Conservation (phyloP, 495 filamentous ascomycete genomes). For the Stereocaulon alpinum region DNA sequence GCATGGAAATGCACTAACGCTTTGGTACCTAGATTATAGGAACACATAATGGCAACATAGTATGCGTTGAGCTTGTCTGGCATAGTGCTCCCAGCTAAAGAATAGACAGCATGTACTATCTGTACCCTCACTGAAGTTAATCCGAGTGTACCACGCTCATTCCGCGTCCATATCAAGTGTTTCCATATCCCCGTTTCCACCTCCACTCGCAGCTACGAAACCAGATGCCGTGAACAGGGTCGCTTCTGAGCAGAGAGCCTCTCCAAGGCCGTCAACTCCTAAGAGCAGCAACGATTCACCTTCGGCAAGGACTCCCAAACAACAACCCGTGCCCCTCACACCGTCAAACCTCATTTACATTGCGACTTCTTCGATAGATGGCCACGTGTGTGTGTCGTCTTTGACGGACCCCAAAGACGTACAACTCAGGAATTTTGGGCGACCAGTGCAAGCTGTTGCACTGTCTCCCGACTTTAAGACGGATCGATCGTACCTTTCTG, state of each 20-base stretch:
- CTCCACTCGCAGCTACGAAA: slow-evolving; percentile 52
- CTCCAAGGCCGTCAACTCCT: slow-evolving; percentile 34
- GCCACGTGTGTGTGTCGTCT: slow-evolving; percentile 82
- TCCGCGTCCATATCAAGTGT: slow-evolving; percentile 80
- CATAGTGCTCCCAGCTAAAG: neutral
- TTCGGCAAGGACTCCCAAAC: slow-evolving; percentile 35
- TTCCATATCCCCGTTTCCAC: slow-evolving; percentile 84
- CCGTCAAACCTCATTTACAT: slow-evolving; percentile 85
- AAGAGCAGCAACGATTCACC: slow-evolving; percentile 41
- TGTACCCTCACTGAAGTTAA: slow-evolving; percentile 62
- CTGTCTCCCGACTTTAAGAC: slow-evolving; percentile 86
- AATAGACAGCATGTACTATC: slow-evolving; percentile 66
- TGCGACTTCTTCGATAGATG: slow-evolving; percentile 88
- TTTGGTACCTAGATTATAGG: slow-evolving; percentile 65
- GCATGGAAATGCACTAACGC: slow-evolving; percentile 12
- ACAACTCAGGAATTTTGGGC: slow-evolving; percentile 79
- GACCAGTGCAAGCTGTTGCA: slow-evolving; percentile 81
- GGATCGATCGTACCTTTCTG: slow-evolving; percentile 79
- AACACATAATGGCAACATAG: slow-evolving; percentile 94
- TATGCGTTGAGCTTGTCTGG: slow-evolving; percentile 38
- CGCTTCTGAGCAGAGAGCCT: slow-evolving; percentile 36
- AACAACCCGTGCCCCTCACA: slow-evolving; percentile 48
- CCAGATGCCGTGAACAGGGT: slow-evolving; percentile 40
- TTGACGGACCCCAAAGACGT: slow-evolving; percentile 73
- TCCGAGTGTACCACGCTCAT: slow-evolving; percentile 84